Conservation (phyloP, 1,284 basidiomycete species). For the Xanthoconium separans region DNA sequence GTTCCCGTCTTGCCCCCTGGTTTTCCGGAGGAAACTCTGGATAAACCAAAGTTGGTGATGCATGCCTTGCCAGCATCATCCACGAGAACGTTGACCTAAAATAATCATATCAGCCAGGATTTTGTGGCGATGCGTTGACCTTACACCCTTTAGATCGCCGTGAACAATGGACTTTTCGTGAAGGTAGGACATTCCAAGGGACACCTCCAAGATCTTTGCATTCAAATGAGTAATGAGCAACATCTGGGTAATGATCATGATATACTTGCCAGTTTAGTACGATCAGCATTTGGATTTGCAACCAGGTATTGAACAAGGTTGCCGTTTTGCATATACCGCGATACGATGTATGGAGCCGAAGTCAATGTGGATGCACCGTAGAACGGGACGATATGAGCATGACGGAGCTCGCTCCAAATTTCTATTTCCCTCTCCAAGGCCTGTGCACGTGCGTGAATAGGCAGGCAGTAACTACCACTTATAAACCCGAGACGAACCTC, state of each 20-base stretch:
- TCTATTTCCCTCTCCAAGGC: neutral
- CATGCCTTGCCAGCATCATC: slow-evolving; percentile 9
- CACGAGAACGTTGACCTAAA: slow-evolving; percentile 1
- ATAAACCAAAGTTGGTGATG: slow-evolving; percentile 6
- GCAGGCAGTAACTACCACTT: no score
- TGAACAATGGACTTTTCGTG: neutral
- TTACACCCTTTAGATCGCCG: slow-evolving; percentile 3
- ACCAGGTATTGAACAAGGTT: slow-evolving; percentile 1
- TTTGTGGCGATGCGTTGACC: neutral
- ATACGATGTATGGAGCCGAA: neutral
- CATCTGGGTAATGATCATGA: no score
- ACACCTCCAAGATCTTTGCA: slow-evolving; percentile 2
- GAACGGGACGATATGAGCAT: slow-evolving; percentile 5
- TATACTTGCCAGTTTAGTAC: neutral
- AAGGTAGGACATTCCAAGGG: slow-evolving; percentile 10
- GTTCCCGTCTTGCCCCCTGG: neutral
- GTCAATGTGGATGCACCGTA: slow-evolving; percentile 4
- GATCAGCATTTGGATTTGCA: neutral
- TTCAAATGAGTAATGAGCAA: neutral
- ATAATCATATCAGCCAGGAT: neutral
- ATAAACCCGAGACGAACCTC: neutral
- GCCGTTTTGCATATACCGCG: slow-evolving; percentile 4
- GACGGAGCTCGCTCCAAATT: slow-evolving; percentile 3
- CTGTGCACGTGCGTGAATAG: neutral
- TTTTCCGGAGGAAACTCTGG: neutral